phyloP scores from a whole-genome alignment of 2,329 filamentous ascomycete genomes.

The Stylonectria norvegica region DNA sequence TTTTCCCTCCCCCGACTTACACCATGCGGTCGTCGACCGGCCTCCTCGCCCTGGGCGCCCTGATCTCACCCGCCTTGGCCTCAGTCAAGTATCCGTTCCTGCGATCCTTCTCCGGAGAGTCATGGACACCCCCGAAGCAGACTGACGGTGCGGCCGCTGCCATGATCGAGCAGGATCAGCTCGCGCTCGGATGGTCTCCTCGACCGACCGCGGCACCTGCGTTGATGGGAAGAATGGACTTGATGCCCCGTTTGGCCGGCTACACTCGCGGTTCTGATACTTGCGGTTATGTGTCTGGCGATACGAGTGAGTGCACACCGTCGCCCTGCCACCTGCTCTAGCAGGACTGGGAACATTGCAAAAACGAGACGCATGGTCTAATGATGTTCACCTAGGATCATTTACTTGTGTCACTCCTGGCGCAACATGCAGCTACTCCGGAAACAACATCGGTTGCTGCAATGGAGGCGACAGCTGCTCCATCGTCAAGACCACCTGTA shows the following conservation, averaged over 20 bases:
- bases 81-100: conserved; percentile 20
- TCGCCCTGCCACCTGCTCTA: neutral
- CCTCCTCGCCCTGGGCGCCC: conserved; percentile 24
- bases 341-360: neutral
- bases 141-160: conserved; percentile 17
- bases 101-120: conserved; percentile 19
- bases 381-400: conserved; percentile 16
- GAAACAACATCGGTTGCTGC: conserved; percentile 33
- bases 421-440: conserved; percentile 26
- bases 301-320: conserved; percentile 27
- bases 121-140: conserved; percentile 30
- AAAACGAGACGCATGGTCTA: conserved; percentile 4
- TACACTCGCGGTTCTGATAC: conserved; percentile 28
- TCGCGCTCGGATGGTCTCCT: conserved; percentile 32
- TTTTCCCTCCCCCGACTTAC: too few relatives aligned
- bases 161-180: conserved; percentile 15
- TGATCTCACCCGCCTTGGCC: conserved; percentile 22
- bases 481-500: conserved; percentile 31
- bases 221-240: conserved; percentile 28
- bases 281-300: conserved; percentile 29
- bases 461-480: conserved; percentile 26
- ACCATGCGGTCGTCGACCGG: conserved; percentile 20
- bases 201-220: conserved; percentile 30
- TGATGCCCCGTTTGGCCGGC: conserved; percentile 27
- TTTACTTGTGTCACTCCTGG: conserved; percentile 28